These are phyloP conservation scores for Rhodosporidiobolus sp. DNA, from an alignment of 768 basidiomycete genomes.

Conservation along the genomic window DNA sequence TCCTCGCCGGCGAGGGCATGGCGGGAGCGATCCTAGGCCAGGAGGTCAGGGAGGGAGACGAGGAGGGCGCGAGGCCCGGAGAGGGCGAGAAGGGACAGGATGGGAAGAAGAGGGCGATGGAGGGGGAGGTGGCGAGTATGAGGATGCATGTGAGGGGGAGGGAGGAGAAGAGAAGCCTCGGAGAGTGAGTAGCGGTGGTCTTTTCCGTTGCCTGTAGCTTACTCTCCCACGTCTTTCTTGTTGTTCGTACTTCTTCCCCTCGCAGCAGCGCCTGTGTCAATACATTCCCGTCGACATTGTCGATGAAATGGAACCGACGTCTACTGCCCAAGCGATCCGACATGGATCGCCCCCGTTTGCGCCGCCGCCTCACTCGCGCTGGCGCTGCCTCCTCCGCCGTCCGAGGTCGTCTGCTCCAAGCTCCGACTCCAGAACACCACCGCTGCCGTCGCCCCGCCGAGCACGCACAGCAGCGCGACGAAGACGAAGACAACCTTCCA, in stretches of 20 bases:
- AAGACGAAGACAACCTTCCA: background rate
- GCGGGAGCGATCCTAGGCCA: background rate
- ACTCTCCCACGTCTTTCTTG: no score
- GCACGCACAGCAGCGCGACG: background rate
- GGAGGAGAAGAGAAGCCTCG: background rate
- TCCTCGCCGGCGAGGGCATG: background rate
- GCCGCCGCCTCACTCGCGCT: no score
- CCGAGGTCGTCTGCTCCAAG: no score
- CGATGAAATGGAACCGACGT: no score
- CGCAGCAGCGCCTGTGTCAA: no score
- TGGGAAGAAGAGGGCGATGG: background rate
- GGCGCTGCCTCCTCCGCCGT: no score
- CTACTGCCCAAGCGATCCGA: no score
- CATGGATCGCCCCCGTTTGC: no score
- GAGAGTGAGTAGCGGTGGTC: no score
- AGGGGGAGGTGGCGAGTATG: slow-evolving; percentile 5
- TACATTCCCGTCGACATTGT: no score
- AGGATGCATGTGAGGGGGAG: slow-evolving; percentile 10
- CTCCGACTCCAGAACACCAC: background rate
- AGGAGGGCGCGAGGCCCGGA: background rate
- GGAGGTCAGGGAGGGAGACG: slow-evolving; percentile 1
- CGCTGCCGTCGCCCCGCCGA: background rate
- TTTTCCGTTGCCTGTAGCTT: no score
- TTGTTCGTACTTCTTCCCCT: no score
- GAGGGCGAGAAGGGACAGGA: slow-evolving; percentile 3